Base-by-base conservation (phyloP, 2,329 filamentous ascomycete species). In the Tolypocladium capitatum region DNA sequence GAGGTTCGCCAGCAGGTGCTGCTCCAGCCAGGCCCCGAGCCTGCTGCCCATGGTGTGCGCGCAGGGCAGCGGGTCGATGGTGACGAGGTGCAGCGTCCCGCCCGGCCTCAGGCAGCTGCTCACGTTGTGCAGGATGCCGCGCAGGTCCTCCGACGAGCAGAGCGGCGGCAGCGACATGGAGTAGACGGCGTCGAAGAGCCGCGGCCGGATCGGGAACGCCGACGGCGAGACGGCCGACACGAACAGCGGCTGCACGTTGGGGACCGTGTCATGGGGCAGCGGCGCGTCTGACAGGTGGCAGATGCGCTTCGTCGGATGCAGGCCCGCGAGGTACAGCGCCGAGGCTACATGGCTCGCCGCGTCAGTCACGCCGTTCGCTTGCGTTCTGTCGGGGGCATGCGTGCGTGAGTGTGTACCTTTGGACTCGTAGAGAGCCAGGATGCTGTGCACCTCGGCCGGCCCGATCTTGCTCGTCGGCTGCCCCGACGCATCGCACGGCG, bases 1-100 rank as follows among this genome's bases (percentile, higher is more conserved):
- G 0, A 86, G 62, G 48, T 80, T 81, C 7, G 75, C 60, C 2
- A 82, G 59, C 0, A 86, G 66, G 46, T 83, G 68, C 4, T 75
- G 69, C 40, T 83, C 76, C 2, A 86, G 65, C 82, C 82, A 86
- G 1, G 66, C 60, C 33, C 74, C 68, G 57, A 86, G 64, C 1
- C 66, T 64, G 0, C 76, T 78, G 0, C 82, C 83, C 24, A 78
- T 66, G 0, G 74, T 79, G 2, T 68, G 63, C 4, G 73, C 64
- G 1, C 74, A 66, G 0, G 83, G 83, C 8, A 75, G 65, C 0
- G 82, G 78, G 49, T 86, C 79, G 52, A 85, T 75, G 18, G 85
- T 63, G 0, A 74, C 73, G 16, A 86, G 62, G 49, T 81, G 73
- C 13, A 85, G 60, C 20, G 68, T 65, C 1, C 81, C 80, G 0